Percentiles rank a stretch among this genome's conserved stretches.
Conservation (phyloP, 495 filamentous ascomycete genomes). For the Lepidopterella palustris region DNA sequence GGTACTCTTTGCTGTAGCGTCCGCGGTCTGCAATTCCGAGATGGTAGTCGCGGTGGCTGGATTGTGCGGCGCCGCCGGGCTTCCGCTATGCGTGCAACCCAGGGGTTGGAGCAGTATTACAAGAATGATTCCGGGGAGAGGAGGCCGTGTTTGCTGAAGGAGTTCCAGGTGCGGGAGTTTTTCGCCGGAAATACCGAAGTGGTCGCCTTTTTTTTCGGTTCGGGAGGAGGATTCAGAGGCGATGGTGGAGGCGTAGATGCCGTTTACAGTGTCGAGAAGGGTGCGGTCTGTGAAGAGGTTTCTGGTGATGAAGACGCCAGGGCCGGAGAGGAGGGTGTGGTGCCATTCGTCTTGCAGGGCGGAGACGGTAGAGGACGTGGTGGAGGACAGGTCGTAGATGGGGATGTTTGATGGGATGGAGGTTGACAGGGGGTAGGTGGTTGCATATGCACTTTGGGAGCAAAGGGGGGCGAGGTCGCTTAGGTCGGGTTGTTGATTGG, state of each 20-base stretch:
- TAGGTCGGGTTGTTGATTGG: conserved; percentile 22
- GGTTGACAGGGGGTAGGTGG: conserved; percentile 41
- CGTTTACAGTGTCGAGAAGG: conserved; percentile 39
- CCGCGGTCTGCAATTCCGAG: conserved; percentile 46
- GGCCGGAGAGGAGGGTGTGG: conserved; percentile 46
- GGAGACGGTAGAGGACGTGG: conserved; percentile 19
- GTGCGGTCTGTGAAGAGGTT: conserved; percentile 38
- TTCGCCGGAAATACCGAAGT: conserved; percentile 45
- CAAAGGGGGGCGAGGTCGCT: conserved; percentile 40
- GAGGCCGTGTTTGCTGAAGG: conserved; percentile 49
- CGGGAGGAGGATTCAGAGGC: conserved; percentile 30
- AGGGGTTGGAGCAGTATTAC: conserved; percentile 50
- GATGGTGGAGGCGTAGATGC: conserved; percentile 44
- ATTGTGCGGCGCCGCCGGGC: conserved; percentile 47
- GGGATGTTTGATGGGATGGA: conserved; percentile 45
- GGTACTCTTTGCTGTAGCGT: conserved; percentile 35
- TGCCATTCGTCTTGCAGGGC: conserved; percentile 51
- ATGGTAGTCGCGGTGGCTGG: conserved; percentile 52
- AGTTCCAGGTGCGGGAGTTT: conserved; percentile 54
- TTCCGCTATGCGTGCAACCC: conserved; percentile 43
- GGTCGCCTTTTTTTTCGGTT: conserved; percentile 50
- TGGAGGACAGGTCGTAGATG: conserved; percentile 41
- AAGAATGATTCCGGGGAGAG: conserved; percentile 43
- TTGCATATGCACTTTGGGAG: conserved; percentile 33
- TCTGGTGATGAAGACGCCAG: conserved; percentile 48